Evolutionary conservation across 148 eudicot species (phyloP), one percentile per base, ranked within the genome.

Genomic region (Diospyros lotus): DNA sequence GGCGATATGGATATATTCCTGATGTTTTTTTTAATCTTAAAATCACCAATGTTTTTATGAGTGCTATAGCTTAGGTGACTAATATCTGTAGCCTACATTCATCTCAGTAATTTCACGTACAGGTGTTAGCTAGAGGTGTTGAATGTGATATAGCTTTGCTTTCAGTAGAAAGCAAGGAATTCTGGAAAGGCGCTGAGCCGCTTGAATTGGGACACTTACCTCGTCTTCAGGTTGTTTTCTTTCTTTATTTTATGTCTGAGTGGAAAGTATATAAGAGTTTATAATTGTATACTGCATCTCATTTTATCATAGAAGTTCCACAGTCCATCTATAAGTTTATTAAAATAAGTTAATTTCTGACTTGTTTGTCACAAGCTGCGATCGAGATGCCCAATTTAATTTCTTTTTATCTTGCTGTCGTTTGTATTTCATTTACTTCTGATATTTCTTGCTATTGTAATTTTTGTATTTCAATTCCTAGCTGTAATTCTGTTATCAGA

Each of bases 101-200:
- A 65, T 69, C 64, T 78, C 77, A 73, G 72, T 76, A 63, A 73
- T 83, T 55, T 73, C 60, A 42, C 78, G 38, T 80, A 9, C 89
- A 94, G 98, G 98, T 94, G 76, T 84, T 94, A 80, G 97, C 98
- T 77, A 87, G 86, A 84, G 98, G 98, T 28, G 82, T 94, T 50
- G 98, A 92, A 76, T 94, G 98, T 80, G 98, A 94, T 73, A 79
- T 94, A 76, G 98, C 98, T 69, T 82, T 94, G 84, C 96, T 94
- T 68, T 81, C 97, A 50, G 97, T 94, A 73, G 98, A 94, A 79
- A 92, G 85, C 69, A 82, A 90, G 81, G 89, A 86, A 46, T 94
- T 94, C 77, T 94, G 98, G 98, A 73, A 86, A 80, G 97, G 91
- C 75, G 92, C 89, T 51, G 94, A 90, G 78, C 91, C 98, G 42